phyloP scores from a whole-genome alignment of 495 filamentous ascomycete genomes.

The Penicillium diatomitis region DNA sequence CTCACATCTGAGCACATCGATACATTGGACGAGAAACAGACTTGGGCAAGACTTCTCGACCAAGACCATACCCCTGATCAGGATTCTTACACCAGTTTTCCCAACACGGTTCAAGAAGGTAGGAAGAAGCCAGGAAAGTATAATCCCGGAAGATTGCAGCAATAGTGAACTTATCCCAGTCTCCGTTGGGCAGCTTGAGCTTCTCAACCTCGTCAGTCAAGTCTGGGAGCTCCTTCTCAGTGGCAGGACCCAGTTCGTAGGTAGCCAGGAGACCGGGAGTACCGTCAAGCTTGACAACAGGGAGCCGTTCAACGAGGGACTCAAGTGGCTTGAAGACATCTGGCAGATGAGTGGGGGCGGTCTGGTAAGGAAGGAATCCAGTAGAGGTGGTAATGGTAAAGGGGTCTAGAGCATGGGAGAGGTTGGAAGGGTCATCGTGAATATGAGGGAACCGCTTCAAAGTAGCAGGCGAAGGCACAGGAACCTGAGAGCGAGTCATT shows the following conservation, averaged over 20 bases:
- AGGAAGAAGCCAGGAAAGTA: constrained; percentile 78
- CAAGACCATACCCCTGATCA: constrained; percentile 66
- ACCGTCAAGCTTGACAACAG: constrained; percentile 59
- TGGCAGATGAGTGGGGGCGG: constrained; percentile 39
- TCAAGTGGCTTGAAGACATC: constrained; percentile 59
- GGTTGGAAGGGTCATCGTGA: constrained; percentile 45
- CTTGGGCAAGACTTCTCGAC: constrained; percentile 57
- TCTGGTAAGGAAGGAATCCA: constrained; percentile 54
- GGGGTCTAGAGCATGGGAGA: constrained; percentile 50
- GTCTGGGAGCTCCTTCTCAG: constrained; percentile 60
- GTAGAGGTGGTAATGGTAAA: constrained; percentile 83
- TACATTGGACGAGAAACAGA: constrained; percentile 66
- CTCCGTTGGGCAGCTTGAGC: constrained; percentile 39
- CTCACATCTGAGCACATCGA: constrained; percentile 70
- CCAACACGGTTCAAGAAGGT: constrained; percentile 92
- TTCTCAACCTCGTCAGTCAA: constrained; percentile 61
- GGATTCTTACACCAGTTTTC: constrained; percentile 50
- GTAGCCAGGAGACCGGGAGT: constrained; percentile 67
- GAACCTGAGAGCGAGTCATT: constrained; percentile 25
- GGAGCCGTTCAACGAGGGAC: constrained; percentile 62
- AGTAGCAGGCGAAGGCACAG: constrained; percentile 26
- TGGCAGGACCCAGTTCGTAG: constrained; percentile 58
- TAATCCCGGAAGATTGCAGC: constrained; percentile 86
- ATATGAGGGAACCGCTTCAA: constrained; percentile 49
- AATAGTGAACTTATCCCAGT: constrained; percentile 59